Evolutionary conservation across 129 eudicot genomes (phyloP).

Genomic region (Gnaphalium uliginosum): DNA sequence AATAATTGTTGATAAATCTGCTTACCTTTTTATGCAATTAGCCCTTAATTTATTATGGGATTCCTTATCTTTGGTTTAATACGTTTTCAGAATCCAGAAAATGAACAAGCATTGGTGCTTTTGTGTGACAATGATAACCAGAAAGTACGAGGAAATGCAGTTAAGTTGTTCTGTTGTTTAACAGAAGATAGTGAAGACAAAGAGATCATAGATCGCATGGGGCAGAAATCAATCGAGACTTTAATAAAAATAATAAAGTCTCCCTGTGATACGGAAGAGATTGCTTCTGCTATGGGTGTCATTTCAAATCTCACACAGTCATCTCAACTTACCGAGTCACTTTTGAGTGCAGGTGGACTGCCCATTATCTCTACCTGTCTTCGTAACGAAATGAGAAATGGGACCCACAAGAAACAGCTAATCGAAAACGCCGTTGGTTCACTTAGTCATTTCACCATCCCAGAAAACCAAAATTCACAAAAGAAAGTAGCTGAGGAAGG

Average conservation of each 20-base stretch:
- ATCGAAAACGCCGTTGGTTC: conserved; percentile 56
- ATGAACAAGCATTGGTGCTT: conserved; percentile 37
- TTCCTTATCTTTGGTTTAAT: neutral
- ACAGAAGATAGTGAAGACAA: conserved; percentile 50
- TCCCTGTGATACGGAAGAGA: conserved; percentile 50
- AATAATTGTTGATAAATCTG: neutral
- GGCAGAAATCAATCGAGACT: conserved; percentile 37
- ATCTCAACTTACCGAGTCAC: conserved; percentile 47
- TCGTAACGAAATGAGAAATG: conserved; percentile 30
- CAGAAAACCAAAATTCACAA: conserved; percentile 48
- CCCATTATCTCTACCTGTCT: conserved; percentile 37
- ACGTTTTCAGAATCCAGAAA: conserved; percentile 44
- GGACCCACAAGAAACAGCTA: conserved; percentile 36
- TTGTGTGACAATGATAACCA: conserved; percentile 47
- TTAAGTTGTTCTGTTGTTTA: conserved; percentile 54
- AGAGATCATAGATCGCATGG: conserved; percentile 43
- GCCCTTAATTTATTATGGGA: neutral
- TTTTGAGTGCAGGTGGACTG: conserved; percentile 44
- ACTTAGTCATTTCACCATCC: conserved; percentile 53
- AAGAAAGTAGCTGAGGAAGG: conserved; percentile 59
- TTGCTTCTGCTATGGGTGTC: conserved; percentile 58
- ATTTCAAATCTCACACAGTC: conserved; percentile 53
- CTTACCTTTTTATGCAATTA: neutral
- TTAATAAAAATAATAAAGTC: conserved; percentile 44
- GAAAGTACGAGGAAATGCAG: conserved; percentile 52